Evolutionary conservation across 2,329 filamentous ascomycete species (phyloP), one percentile per base, ranked within the genome.

Genomic region (Penicillium sumatraense): DNA sequence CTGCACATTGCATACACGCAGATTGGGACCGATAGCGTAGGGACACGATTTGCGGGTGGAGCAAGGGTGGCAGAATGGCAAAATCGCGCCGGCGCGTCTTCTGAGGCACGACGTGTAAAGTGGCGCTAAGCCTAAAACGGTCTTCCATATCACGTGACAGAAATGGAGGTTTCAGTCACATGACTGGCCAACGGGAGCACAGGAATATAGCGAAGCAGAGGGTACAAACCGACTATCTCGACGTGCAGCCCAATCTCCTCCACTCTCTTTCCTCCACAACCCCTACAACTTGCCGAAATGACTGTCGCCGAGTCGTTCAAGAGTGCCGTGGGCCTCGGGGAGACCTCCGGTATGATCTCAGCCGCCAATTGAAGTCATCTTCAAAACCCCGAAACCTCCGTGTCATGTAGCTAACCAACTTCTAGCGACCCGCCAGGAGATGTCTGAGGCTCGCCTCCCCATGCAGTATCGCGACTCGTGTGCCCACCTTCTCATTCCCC

Each of bases 391-490:
- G 53, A 54, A 56, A 48, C 41, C 11, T 36, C 49, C 49, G 45
- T 51, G 48, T 49, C 38, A 56, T 42, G 46, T 61, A 58, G 54
- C 56, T 65, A 41, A 65, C 51, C 16, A 47, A 40, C 40, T 55
- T 42, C 48, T 63, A 69, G 70, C 70, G 47, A 65, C 68, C 58
- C 86, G 91, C 77, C 88, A 96, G 82, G 90, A 95, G 78, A 98
- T 98, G 93, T 88, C 90, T 72, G 91, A 91, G 70, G 93, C 93
- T 65, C 88, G 86, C 72, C 84, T 98, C 49, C 93, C 95, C 11
- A 78, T 98, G 51, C 84, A 89, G 68, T 99, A 99, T 84, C 87
- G 95, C 74, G 95, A 99, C 79, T 93, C 88, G 79, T 99, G 95
- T 81, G 95, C 93, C 60, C 87, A 95, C 78, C 89, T 99, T 44